Percentiles rank a stretch among this genome's conserved stretches.
These are phyloP conservation scores for Inga laurina DNA, from an alignment of 306 rosid species.

Conservation along the genomic window DNA sequence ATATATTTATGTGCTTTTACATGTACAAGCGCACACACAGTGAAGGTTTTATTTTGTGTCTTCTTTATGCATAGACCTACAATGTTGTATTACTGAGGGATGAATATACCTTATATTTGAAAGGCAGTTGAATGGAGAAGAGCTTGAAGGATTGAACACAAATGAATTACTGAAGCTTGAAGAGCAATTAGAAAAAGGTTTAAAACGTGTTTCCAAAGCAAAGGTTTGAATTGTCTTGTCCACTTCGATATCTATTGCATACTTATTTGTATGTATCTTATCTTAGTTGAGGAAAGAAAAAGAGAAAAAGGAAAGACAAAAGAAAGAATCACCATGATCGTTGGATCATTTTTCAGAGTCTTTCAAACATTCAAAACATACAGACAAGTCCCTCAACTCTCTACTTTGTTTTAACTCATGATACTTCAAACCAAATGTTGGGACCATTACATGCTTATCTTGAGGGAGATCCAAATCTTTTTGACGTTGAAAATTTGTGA, in stretches of 20 bases:
- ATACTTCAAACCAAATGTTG: background rate
- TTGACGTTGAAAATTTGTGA: too few relatives aligned
- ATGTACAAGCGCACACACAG: background rate
- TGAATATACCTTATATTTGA: background rate
- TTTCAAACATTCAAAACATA: background rate
- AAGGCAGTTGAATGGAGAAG: conserved; percentile 8
- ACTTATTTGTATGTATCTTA: background rate
- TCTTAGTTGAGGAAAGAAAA: background rate
- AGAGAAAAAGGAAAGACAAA: too few relatives aligned
- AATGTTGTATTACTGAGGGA: background rate
- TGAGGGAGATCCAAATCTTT: background rate
- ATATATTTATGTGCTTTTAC: background rate
- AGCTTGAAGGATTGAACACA: background rate
- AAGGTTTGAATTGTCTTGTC: conserved; percentile 8
- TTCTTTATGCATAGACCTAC: background rate
- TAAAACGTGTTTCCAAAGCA: background rate
- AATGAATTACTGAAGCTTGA: background rate
- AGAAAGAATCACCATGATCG: background rate
- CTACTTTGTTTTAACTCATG: background rate
- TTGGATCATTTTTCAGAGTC: background rate
- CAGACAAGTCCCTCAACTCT: background rate
- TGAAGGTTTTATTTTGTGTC: background rate
- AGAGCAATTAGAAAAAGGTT: background rate
- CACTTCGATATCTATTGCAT: background rate
- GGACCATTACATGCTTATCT: background rate